These are phyloP conservation scores for Candida dubliniensis DNA, from an alignment of 1,139 yeast genomes.

Conservation along the genomic window DNA sequence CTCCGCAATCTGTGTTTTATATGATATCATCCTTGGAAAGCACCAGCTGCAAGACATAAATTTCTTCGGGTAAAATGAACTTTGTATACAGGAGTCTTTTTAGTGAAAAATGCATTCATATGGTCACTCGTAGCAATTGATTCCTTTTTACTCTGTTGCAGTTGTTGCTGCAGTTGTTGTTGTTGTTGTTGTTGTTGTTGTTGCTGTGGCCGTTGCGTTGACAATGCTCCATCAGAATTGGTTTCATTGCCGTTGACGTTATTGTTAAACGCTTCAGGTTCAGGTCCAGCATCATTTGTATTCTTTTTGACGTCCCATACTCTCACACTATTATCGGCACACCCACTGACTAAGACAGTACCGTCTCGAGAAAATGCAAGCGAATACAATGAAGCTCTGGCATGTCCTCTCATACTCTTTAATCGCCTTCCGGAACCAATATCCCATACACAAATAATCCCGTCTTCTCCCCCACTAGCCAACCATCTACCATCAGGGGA, in stretches of 20 bases:
- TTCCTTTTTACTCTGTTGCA: constrained; percentile 50
- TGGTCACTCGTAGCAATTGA: constrained; percentile 83
- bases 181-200: constrained; percentile 10
- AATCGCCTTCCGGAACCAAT: constrained; percentile 86
- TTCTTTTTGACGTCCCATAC: constrained; percentile 94
- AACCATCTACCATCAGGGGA: constrained; percentile 97
- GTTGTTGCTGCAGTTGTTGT: constrained; percentile 18
- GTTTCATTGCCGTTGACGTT: constrained; percentile 22
- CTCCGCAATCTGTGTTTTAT: not conserved
- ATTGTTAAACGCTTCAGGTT: constrained; percentile 67
- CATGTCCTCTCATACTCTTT: constrained; percentile 88
- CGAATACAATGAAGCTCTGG: constrained; percentile 81
- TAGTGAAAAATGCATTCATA: constrained; percentile 90
- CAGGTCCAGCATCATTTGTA: constrained; percentile 77
- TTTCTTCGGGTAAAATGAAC: constrained; percentile 91
- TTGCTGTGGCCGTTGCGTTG: no score
- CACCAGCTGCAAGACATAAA: constrained; percentile 91
- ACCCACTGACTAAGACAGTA: constrained; percentile 84
- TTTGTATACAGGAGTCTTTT: constrained; percentile 89
- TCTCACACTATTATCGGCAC: constrained; percentile 88
- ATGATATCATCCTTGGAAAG: constrained; percentile 37
- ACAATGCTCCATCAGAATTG: constrained; percentile 7
- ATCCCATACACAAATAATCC: constrained; percentile 90
- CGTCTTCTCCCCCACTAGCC: constrained; percentile 94
- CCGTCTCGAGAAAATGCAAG: constrained; percentile 87